These are phyloP conservation scores for Lithospermum erythrorhizon DNA, from an alignment of 257 asterid species.

Conservation along the genomic window DNA sequence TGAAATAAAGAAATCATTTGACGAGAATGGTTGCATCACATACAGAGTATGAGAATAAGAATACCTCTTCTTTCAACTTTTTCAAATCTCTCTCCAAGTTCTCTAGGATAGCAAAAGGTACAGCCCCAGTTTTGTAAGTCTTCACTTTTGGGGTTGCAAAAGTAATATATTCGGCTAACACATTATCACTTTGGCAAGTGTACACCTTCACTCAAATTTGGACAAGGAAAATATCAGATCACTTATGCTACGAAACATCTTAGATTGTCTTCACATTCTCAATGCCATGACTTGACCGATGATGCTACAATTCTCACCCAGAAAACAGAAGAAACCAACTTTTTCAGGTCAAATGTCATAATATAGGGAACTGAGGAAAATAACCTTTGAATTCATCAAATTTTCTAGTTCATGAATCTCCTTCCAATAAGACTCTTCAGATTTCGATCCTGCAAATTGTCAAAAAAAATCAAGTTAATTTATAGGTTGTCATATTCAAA, in stretches of 20 bases:
- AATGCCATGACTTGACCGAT: background rate
- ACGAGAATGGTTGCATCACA: background rate
- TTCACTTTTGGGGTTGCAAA: constrained; percentile 2
- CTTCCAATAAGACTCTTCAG: constrained; percentile 31
- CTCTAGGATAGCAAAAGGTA: background rate
- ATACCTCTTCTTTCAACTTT: background rate
- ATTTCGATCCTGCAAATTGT: constrained; percentile 30
- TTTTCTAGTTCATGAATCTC: constrained; percentile 52
- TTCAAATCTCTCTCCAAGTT: background rate
- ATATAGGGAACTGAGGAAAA: background rate
- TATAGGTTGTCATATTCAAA: background rate
- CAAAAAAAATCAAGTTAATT: constrained; percentile 1
- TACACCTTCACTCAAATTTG: background rate
- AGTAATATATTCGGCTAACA: background rate
- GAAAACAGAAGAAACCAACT: background rate
- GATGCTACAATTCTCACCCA: background rate
- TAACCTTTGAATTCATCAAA: constrained; percentile 84
- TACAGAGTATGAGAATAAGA: background rate
- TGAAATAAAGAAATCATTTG: background rate
- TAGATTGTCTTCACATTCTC: background rate
- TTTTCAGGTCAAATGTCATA: too few species aligned
- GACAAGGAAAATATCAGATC: background rate
- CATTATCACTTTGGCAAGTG: background rate
- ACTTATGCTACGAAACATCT: background rate
- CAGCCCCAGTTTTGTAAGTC: background rate